Conservation (phyloP, 257 asterid species). For the Przewalskia tangutica region DNA sequence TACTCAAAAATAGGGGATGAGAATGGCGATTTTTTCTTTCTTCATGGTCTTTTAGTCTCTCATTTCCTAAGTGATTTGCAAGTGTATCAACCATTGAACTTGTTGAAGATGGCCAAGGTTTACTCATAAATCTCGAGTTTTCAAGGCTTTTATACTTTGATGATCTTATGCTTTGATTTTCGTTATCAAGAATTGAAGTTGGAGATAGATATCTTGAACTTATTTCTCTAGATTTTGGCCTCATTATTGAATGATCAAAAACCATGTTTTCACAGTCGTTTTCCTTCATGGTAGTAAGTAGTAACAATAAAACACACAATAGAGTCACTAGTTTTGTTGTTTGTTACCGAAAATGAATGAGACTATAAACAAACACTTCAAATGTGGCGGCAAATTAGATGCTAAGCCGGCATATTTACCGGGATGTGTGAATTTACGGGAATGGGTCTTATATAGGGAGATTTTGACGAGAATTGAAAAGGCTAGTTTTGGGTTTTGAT, state of each 20-base stretch:
- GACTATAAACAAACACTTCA: constrained; percentile 41
- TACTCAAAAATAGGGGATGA: constrained; percentile 12
- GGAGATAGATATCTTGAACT: constrained; percentile 65
- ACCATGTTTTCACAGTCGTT: constrained; percentile 20
- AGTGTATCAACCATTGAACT: constrained; percentile 22
- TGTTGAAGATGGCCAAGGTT: constrained; percentile 62
- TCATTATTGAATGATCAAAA: constrained; percentile 12
- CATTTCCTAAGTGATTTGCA: constrained; percentile 41
- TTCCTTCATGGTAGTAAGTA: constrained; percentile 28
- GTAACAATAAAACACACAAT: not conserved
- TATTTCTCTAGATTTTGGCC: constrained; percentile 46
- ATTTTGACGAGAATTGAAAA: not conserved
- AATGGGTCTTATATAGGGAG: constrained; percentile 8
- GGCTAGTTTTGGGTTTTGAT: not conserved
- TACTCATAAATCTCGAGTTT: constrained; percentile 38
- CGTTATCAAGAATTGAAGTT: constrained; percentile 10
- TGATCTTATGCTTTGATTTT: constrained; percentile 24
- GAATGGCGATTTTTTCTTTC: constrained; percentile 10
- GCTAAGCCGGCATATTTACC: constrained; percentile 46
- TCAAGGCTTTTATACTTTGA: constrained; percentile 34
- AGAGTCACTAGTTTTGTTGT: constrained; percentile 4
- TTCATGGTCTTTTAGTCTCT: constrained; percentile 27
- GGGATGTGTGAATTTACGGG: constrained; percentile 18
- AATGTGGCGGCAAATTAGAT: constrained; percentile 65
- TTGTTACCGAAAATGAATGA: constrained; percentile 21